phyloP scores from a whole-genome alignment of 2,329 filamentous ascomycete genomes.

The Paraphaeosphaeria minitans region DNA sequence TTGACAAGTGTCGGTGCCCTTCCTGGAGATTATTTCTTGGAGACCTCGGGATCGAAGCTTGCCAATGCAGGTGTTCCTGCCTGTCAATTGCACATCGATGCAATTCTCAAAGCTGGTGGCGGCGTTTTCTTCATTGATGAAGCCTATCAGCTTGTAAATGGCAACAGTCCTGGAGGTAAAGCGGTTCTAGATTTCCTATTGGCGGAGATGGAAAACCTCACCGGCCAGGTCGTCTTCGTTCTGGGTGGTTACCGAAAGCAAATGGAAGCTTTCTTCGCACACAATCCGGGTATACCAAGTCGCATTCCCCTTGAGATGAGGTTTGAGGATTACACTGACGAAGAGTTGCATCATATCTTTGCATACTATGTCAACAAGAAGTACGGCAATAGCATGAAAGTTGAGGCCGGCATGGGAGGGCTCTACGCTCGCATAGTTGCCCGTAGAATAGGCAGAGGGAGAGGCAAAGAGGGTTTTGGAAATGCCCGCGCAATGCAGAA shows the following conservation, averaged over 20 bases:
- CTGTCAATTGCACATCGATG: slow-evolving; percentile 62
- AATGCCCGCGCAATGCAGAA: slow-evolving; percentile 76
- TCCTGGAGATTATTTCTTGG: slow-evolving; percentile 64
- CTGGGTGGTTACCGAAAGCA: slow-evolving; percentile 74
- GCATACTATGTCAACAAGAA: slow-evolving; percentile 58
- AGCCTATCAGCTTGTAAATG: slow-evolving; percentile 72
- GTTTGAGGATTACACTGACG: slow-evolving; percentile 72
- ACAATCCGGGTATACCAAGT: slow-evolving; percentile 73
- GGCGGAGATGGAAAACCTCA: slow-evolving; percentile 72
- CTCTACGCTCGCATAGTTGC: slow-evolving; percentile 68
- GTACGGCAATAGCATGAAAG: slow-evolving; percentile 61
- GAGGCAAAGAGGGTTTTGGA: slow-evolving; percentile 71
- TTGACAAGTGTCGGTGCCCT: slow-evolving; percentile 66
- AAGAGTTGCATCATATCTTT: slow-evolving; percentile 68
- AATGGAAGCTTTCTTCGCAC: slow-evolving; percentile 77
- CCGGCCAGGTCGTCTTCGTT: slow-evolving; percentile 72
- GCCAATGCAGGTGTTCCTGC: slow-evolving; percentile 65
- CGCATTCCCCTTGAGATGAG: slow-evolving; percentile 69
- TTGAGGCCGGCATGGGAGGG: slow-evolving; percentile 63
- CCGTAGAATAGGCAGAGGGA: slow-evolving; percentile 64
- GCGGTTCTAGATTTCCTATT: slow-evolving; percentile 73
- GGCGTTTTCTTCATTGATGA: slow-evolving; percentile 80
- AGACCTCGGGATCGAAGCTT: slow-evolving; percentile 71
- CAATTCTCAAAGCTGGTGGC: slow-evolving; percentile 63
- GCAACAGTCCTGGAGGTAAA: slow-evolving; percentile 61